Conservation (phyloP, 768 basidiomycete species). For the Candolleomyces efflorescens region DNA sequence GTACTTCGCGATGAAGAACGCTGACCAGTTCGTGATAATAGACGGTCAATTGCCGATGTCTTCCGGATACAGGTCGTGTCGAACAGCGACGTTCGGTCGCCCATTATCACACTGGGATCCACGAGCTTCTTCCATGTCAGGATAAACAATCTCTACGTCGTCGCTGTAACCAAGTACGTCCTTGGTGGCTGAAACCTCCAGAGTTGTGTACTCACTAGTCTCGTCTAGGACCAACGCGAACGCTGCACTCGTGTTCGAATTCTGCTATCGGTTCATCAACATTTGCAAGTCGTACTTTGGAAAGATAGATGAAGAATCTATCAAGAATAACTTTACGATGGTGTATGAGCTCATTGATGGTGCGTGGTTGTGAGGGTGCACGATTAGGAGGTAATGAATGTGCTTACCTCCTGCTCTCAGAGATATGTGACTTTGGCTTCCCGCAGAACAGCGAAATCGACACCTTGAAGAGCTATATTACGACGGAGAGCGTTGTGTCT, state of each 20-base stretch:
- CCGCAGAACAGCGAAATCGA: conserved; percentile 99
- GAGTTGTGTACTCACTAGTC: neutral
- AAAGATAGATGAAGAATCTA: conserved; percentile 95
- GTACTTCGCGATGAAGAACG: neutral
- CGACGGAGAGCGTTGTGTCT: conserved; percentile 92
- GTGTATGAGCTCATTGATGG: conserved; percentile 99
- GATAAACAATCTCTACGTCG: conserved; percentile 92
- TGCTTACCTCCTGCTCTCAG: conserved; percentile 26
- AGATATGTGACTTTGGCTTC: conserved; percentile 98
- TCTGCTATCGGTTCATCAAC: conserved; percentile 92
- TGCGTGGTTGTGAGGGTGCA: conserved; percentile 29
- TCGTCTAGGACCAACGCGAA: conserved; percentile 83
- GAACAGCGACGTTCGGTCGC: conserved; percentile 93
- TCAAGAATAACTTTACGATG: conserved; percentile 99
- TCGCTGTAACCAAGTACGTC: conserved; percentile 90
- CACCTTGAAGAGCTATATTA: conserved; percentile 96
- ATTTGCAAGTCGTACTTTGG: conserved; percentile 97
- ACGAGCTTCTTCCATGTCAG: conserved; percentile 99
- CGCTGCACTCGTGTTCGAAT: conserved; percentile 97
- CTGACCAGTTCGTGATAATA: conserved; percentile 36
- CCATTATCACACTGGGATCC: conserved; percentile 95
- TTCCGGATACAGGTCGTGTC: conserved; percentile 99
- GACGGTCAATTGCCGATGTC: conserved; percentile 95
- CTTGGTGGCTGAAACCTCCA: neutral
- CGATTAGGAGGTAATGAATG: neutral